Percentiles rank a stretch among this genome's conserved stretches.
Evolutionary conservation across 768 basidiomycete species (phyloP).

Genomic region (Pleurotus giganteus): DNA sequence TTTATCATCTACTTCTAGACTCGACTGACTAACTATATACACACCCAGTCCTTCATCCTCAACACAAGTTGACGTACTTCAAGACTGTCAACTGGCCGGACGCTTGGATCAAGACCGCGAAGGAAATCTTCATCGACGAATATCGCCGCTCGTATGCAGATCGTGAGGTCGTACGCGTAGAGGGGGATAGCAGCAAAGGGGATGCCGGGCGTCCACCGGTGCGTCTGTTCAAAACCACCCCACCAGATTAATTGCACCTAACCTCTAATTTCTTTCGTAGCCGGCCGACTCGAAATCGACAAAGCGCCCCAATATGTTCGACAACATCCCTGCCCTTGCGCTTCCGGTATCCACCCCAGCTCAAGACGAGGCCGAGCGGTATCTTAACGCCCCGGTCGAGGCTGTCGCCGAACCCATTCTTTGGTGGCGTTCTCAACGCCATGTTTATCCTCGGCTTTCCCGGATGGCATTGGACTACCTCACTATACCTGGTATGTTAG

Average conservation of each 20-base stretch:
- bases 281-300: no score
- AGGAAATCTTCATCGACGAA: conserved; percentile 16
- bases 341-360: not conserved
- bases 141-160: conserved; percentile 13
- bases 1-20: not conserved
- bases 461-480: conserved; percentile 28
- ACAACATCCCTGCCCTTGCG: conserved; percentile 12
- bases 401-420: conserved; percentile 16
- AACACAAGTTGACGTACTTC: conserved; percentile 30
- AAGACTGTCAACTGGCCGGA: conserved; percentile 18
- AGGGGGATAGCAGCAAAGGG: no score
- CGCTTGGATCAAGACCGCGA: conserved; percentile 22
- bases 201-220: no score
- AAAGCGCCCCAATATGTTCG: no score
- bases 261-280: not conserved
- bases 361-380: conserved; percentile 20
- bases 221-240: not conserved
- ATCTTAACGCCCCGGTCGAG: conserved; percentile 17
- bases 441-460: conserved; percentile 18
- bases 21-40: no score
- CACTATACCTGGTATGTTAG: conserved; percentile 21
- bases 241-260: no score
- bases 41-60: conserved; percentile 25
- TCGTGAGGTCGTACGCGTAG: no score
- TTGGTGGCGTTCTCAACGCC: conserved; percentile 19